Conservation (phyloP, 176 grass and related monocot genomes). For the Oryza glaberrima region DNA sequence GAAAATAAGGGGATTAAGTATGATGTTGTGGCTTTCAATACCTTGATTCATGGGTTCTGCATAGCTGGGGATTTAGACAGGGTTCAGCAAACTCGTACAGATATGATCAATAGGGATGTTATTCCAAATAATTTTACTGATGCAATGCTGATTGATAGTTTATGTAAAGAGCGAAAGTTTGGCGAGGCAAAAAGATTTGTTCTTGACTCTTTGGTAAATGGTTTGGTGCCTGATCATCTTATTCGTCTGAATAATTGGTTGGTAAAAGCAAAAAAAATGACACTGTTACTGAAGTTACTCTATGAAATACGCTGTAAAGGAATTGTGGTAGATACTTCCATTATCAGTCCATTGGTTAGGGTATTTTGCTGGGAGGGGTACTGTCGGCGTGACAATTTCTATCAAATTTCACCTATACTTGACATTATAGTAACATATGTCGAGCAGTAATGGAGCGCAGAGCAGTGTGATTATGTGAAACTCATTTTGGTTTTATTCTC, state of each 20-base stretch:
- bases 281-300: conserved; percentile 43
- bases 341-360: conserved; percentile 51
- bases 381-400: conserved; percentile 40
- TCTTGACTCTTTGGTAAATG: conserved; percentile 26
- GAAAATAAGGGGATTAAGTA: conserved; percentile 37
- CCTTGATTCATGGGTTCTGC: conserved; percentile 74
- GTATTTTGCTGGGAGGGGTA: conserved; percentile 56
- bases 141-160: conserved; percentile 58
- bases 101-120: conserved; percentile 52
- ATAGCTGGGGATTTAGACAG: conserved; percentile 37
- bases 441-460: conserved; percentile 12
- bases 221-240: conserved; percentile 57
- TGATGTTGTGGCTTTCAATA: conserved; percentile 74
- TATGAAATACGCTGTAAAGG: conserved; percentile 44
- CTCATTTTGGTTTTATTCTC: not conserved
- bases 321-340: conserved; percentile 42
- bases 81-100: conserved; percentile 38
- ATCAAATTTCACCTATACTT: conserved; percentile 53
- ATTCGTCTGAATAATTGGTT: conserved; percentile 58
- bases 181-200: conserved; percentile 39
- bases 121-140: conserved; percentile 63
- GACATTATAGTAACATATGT: conserved; percentile 31
- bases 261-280: conserved; percentile 49
- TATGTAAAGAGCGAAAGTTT: conserved; percentile 53
- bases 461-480: not conserved